phyloP scores from a whole-genome alignment of 2,329 filamentous ascomycete species.

The Tolypocladium amazonense region DNA sequence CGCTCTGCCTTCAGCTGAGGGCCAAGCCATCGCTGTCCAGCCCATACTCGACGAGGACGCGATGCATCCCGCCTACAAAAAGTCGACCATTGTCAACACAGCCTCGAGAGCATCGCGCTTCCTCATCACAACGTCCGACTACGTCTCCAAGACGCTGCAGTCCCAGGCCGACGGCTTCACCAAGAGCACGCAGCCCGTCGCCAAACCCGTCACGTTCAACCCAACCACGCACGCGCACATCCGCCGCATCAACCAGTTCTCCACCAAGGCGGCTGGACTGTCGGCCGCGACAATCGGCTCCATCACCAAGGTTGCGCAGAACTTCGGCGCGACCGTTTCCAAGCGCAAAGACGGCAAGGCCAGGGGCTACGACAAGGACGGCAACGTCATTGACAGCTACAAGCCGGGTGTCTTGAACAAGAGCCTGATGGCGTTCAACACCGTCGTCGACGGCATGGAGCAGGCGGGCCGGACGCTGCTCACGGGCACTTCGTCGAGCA shows the following conservation, averaged over 20 bases:
- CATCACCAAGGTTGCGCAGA: conserved; percentile 77
- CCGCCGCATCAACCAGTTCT: conserved; percentile 83
- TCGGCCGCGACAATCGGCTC: conserved; percentile 81
- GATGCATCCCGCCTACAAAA: conserved; percentile 83
- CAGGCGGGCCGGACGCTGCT: conserved; percentile 74
- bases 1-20: conserved; percentile 57
- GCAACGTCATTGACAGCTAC: conserved; percentile 53
- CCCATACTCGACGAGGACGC: conserved; percentile 58
- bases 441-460: conserved; percentile 86
- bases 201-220: conserved; percentile 78
- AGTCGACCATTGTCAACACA: conserved; percentile 75
- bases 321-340: conserved; percentile 65
- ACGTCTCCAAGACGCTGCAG: conserved; percentile 68
- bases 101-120: conserved; percentile 82
- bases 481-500: conserved; percentile 62
- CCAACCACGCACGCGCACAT: conserved; percentile 76
- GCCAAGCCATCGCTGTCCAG: conserved; percentile 51
- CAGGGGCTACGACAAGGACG: conserved; percentile 59
- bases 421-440: conserved; percentile 91
- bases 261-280: conserved; percentile 64
- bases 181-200: conserved; percentile 64
- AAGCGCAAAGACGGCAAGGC: conserved; percentile 39
- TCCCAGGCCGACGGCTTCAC: conserved; percentile 72
- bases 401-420: conserved; percentile 94
- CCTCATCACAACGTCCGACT: conserved; percentile 77